Percentiles rank a stretch among this genome's conserved stretches.
Evolutionary conservation across 441 rosid genomes (phyloP).

Genomic region (Eruca vesicaria): DNA sequence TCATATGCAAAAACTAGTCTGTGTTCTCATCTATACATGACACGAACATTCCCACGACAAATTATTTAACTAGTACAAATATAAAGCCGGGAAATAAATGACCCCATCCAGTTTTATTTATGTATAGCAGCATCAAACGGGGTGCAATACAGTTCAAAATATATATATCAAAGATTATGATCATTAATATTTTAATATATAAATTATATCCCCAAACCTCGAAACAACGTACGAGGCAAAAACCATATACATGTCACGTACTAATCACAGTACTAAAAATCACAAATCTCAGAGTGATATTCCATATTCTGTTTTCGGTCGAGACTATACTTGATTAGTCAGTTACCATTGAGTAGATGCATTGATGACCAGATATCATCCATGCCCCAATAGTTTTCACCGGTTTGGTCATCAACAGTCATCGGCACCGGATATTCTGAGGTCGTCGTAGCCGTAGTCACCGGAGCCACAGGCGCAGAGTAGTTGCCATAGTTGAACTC

Average conservation of each 20-base stretch:
- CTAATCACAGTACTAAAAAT: conserved; percentile 21
- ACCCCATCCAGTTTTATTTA: conserved; percentile 26
- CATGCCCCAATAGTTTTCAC: conserved; percentile 79
- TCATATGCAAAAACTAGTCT: not conserved
- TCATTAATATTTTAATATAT: conserved; percentile 31
- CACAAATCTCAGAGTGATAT: conserved; percentile 26
- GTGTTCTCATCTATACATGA: not conserved
- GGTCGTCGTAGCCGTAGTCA: conserved; percentile 11
- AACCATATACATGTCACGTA: conserved; percentile 26
- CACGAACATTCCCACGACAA: not conserved
- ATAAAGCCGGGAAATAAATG: not conserved
- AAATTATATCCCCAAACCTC: conserved; percentile 33
- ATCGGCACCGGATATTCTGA: conserved; percentile 32
- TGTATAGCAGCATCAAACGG: conserved; percentile 20
- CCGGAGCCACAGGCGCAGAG: conserved; percentile 25
- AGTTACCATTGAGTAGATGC: conserved; percentile 67
- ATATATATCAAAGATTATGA: conserved; percentile 10
- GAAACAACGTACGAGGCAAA: conserved; percentile 23
- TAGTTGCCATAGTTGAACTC: conserved; percentile 35
- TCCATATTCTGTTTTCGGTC: not conserved
- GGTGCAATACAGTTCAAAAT: conserved; percentile 1
- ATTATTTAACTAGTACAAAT: not conserved
- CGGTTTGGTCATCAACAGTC: conserved; percentile 47
- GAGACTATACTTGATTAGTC: conserved; percentile 20
- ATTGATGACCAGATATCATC: conserved; percentile 94